Evolutionary conservation across 2,329 filamentous ascomycete species (phyloP), one percentile per base, ranked within the genome.

Genomic region (Ceratocystis albifundus): DNA sequence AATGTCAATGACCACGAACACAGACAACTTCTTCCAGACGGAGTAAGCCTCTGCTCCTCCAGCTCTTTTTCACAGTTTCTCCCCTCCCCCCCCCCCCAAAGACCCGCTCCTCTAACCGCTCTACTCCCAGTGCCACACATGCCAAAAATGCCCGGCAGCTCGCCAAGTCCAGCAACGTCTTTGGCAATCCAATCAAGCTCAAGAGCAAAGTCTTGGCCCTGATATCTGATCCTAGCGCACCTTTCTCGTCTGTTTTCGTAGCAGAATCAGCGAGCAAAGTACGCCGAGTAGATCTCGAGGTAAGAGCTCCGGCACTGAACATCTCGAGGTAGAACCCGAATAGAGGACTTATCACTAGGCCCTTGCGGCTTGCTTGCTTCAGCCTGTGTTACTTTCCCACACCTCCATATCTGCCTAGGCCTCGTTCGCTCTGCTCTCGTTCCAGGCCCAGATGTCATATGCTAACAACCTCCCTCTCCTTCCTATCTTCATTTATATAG

Each of bases 1-100:
- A 10, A 70, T 70, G 69, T 66, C 62, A 25, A 67, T 66, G 45
- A 88, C 88, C 32, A 82, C 83, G 63, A 84, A 96, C 72, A 82
- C 86, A 64, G 86, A 88, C 36, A 85, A 94, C 73, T 97, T 95
- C 79, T 97, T 97, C 74, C 89, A 96, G 76, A 95, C 91, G 36
- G 88, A 92, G 90, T 94, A 77, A 76, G 86, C 3, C n/a, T 25
- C 41, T 45, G 22, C n/a, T 64, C 45, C 59, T n/a, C 46, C 41
- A 55, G 30, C 20, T 25, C 41, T n/a, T n/a, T n/a, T n/a, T n/a
- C 28, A n/a, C 45, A 17, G 25, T 50, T 50, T 15, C 28, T 25
- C 41, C 5, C n/a, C n/a, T n/a, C n/a, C n/a, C n/a, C n/a, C n/a
- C n/a, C n/a, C n/a, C n/a, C 17, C 12, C 7, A n/a, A 59, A 22